phyloP scores from a whole-genome alignment of 495 filamentous ascomycete species.

The Trichoderma erinaceum region DNA sequence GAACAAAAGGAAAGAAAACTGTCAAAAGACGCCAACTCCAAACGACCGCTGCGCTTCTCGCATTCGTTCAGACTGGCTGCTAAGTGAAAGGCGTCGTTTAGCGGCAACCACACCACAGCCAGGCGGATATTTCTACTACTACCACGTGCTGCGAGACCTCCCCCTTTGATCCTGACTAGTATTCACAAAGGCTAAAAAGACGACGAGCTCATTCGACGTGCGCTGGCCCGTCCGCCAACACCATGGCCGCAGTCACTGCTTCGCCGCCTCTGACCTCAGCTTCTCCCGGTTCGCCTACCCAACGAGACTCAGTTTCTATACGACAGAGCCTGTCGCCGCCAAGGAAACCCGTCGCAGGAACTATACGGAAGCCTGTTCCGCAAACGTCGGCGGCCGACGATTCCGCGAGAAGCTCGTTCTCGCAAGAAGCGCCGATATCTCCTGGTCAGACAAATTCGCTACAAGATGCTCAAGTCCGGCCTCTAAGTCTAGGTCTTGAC shows the following conservation, averaged over 20 bases:
- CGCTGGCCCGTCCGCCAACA: background rate
- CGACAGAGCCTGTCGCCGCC: background rate
- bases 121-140: background rate
- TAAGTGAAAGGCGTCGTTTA: background rate
- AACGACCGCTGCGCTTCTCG: background rate
- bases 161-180: background rate
- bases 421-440: constrained; percentile 36
- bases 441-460: constrained; percentile 39
- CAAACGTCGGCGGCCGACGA: constrained; percentile 11
- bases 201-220: background rate
- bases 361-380: constrained; percentile 35
- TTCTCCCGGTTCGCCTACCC: constrained; percentile 22
- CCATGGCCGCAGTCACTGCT: constrained; percentile 42
- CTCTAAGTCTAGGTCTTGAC: constrained; percentile 39
- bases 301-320: background rate
- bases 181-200: background rate
- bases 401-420: constrained; percentile 28
- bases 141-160: background rate
- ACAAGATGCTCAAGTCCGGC: constrained; percentile 35
- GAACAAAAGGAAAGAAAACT: background rate
- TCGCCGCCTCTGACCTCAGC: constrained; percentile 29
- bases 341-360: constrained; percentile 6
- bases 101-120: background rate
- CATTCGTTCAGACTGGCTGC: background rate
- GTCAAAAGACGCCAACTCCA: background rate